These are phyloP conservation scores for Fagopyrum homotropicum DNA, from an alignment of 148 eudicot species.

Conservation along the genomic window DNA sequence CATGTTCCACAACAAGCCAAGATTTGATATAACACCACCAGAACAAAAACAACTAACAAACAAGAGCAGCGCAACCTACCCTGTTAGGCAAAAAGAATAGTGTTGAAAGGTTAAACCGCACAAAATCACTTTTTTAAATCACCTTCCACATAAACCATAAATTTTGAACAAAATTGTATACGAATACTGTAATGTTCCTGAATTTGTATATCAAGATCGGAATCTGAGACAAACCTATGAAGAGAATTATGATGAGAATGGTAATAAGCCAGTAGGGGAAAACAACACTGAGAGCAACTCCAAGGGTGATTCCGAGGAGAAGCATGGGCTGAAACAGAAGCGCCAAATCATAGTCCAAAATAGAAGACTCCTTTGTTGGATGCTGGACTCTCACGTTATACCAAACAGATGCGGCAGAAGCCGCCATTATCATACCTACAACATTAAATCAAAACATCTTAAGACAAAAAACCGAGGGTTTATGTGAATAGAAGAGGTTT, in stretches of 20 bases:
- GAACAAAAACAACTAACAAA: background rate
- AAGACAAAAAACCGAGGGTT: background rate
- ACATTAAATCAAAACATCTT: background rate
- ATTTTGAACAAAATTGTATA: background rate
- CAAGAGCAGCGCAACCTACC: background rate
- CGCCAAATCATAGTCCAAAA: slow-evolving; percentile 91
- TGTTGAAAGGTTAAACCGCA: background rate
- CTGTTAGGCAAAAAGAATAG: background rate
- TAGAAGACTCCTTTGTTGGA: slow-evolving; percentile 82
- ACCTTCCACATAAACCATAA: background rate
- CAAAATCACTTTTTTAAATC: background rate
- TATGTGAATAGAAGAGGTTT: background rate
- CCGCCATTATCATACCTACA: slow-evolving; percentile 99
- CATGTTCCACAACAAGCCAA: background rate
- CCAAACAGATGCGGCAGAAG: slow-evolving; percentile 91
- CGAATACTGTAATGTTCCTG: background rate
- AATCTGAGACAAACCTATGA: slow-evolving; percentile 46
- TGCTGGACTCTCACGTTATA: slow-evolving; percentile 89
- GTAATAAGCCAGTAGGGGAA: slow-evolving; percentile 99
- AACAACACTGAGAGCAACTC: slow-evolving; percentile 86
- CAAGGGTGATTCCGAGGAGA: slow-evolving; percentile 92
- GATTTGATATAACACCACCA: background rate
- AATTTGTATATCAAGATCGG: background rate
- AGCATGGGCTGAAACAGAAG: slow-evolving; percentile 97
- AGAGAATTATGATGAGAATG: slow-evolving; percentile 80